A percentile compares a stretch with the other conserved stretches of the same genome.
These are phyloP conservation scores for Chrysoporthe cubensis DNA, from an alignment of 2,329 filamentous ascomycete genomes.

Conservation along the genomic window DNA sequence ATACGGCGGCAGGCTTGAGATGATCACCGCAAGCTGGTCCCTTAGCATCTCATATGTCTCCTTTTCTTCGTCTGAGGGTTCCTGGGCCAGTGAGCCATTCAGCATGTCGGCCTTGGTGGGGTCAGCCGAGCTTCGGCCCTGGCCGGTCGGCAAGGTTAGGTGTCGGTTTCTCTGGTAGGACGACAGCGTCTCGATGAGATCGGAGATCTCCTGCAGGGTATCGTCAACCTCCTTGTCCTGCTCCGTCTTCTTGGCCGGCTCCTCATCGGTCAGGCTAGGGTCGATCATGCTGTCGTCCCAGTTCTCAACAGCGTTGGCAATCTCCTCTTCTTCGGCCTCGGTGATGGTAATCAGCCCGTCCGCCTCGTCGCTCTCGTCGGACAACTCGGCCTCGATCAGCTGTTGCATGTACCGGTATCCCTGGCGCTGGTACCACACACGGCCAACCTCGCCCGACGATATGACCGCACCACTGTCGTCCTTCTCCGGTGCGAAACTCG, in stretches of 20 bases:
- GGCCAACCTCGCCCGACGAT: conserved; percentile 67
- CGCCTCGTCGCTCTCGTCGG: conserved; percentile 42
- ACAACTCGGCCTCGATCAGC: conserved; percentile 57
- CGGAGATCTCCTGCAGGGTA: conserved; percentile 72
- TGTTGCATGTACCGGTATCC: conserved; percentile 69
- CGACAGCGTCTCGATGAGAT: conserved; percentile 74
- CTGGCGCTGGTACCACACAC: conserved; percentile 76
- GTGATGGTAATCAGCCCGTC: conserved; percentile 36
- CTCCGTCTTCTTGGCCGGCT: conserved; percentile 54
- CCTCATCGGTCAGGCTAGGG: conserved; percentile 56
- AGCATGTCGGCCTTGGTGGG: conserved; percentile 71
- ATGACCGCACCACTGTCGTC: conserved; percentile 75
- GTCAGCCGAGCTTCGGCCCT: conserved; percentile 63
- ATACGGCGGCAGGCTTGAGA: conserved; percentile 79
- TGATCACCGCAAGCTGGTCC: conserved; percentile 72
- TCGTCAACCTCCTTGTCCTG: conserved; percentile 69
- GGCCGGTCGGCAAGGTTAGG: conserved; percentile 66
- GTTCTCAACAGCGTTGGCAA: conserved; percentile 59
- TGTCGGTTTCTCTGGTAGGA: conserved; percentile 82
- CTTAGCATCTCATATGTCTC: conserved; percentile 74
- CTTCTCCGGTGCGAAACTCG: conserved; percentile 76
- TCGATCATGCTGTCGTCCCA: conserved; percentile 64
- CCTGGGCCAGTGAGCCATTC: conserved; percentile 67
- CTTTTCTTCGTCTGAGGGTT: conserved; percentile 62
- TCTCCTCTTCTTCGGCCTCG: conserved; percentile 55